phyloP scores from a whole-genome alignment of 106 monocot species.

The Dactylorhiza incarnata region DNA sequence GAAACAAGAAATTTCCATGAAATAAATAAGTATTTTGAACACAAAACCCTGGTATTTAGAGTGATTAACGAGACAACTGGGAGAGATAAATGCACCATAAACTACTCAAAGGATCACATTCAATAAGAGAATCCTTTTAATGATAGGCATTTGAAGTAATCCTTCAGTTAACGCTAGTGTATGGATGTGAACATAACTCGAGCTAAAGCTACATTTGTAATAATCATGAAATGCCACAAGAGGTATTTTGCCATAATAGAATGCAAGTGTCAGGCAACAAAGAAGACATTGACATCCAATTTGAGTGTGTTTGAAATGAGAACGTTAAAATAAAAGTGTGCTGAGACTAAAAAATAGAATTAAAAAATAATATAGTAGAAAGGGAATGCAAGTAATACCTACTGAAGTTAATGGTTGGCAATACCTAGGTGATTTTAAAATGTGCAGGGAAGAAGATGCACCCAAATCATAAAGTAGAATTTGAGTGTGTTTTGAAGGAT shows the following conservation, averaged over 20 bases:
- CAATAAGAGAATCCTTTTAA: neutral
- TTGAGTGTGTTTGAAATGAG: neutral
- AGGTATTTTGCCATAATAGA: neutral
- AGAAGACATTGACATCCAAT: neutral
- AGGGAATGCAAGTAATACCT: too few relatives aligned
- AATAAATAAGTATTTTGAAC: neutral
- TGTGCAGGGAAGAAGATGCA: too few relatives aligned
- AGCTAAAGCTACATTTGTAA: too few relatives aligned
- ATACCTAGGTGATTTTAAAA: too few relatives aligned
- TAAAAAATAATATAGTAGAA: too few relatives aligned
- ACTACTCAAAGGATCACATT: neutral
- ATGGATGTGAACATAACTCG: too few relatives aligned
- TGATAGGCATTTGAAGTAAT: neutral
- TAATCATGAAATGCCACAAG: neutral
- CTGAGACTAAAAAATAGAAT: neutral
- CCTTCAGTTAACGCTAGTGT: neutral
- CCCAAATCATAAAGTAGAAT: too few relatives aligned
- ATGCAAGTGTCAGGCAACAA: neutral
- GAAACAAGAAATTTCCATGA: neutral
- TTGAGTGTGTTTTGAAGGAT: neutral
- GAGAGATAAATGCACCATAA: conserved; percentile 1
- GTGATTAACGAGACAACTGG: neutral
- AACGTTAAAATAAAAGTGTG: neutral
- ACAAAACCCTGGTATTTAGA: neutral
- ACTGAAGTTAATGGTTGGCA: too few relatives aligned